A percentile compares a stretch with the other conserved stretches of the same genome.
phyloP scores from a whole-genome alignment of 2,329 filamentous ascomycete species.

The Calonectria hawksworthii region DNA sequence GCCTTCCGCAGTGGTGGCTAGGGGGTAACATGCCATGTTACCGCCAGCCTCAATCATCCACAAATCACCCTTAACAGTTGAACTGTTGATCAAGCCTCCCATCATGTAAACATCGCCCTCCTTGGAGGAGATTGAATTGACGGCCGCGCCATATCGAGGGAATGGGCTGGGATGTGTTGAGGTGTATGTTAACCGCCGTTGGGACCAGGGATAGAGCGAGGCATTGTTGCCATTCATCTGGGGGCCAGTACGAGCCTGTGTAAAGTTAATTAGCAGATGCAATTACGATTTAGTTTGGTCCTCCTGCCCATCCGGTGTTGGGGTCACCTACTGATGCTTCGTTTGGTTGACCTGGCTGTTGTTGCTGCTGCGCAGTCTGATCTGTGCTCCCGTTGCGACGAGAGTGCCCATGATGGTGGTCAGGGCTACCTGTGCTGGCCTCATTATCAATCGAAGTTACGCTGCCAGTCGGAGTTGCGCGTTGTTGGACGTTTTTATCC shows the following conservation, averaged over 20 bases:
- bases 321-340: background rate
- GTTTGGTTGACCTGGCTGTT: background rate
- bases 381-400: slow-evolving; percentile 67
- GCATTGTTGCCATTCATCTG: slow-evolving; percentile 72
- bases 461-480: slow-evolving; percentile 83
- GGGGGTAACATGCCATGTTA: slow-evolving; percentile 90
- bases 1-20: slow-evolving; percentile 92
- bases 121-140: slow-evolving; percentile 93
- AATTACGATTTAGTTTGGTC: background rate
- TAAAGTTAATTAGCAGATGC: slow-evolving; percentile 28
- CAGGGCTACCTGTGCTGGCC: slow-evolving; percentile 71
- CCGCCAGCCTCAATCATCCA: slow-evolving; percentile 97
- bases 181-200: slow-evolving; percentile 88
- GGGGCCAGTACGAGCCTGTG: slow-evolving; percentile 69
- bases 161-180: slow-evolving; percentile 88
- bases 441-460: slow-evolving; percentile 79
- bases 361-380: slow-evolving; percentile 57
- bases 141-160: slow-evolving; percentile 95
- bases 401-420: slow-evolving; percentile 66
- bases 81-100: slow-evolving; percentile 95
- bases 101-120: slow-evolving; percentile 98
- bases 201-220: slow-evolving; percentile 96
- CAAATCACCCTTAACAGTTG: slow-evolving; percentile 95
- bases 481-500: slow-evolving; percentile 68
- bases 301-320: background rate